These are phyloP conservation scores for Endothia cerciana DNA, from an alignment of 2,329 filamentous ascomycete genomes.

Conservation along the genomic window DNA sequence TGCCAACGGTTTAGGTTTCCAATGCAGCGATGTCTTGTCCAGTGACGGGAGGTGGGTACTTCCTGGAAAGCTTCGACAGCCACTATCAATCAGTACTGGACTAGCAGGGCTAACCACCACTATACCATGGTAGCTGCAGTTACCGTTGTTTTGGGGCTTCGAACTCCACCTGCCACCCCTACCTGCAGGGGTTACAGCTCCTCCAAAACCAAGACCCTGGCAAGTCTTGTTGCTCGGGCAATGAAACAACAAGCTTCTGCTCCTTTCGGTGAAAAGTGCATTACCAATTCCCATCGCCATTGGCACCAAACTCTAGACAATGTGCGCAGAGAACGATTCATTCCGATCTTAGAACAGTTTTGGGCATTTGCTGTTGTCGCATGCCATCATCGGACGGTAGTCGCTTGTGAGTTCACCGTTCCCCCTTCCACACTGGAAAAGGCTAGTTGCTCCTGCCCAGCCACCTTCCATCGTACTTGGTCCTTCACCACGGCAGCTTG, in stretches of 20 bases:
- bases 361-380: conserved; percentile 19
- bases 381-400: conserved; percentile 12
- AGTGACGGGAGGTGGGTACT: neutral
- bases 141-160: neutral
- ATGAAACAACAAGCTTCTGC: conserved; percentile 26
- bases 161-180: neutral
- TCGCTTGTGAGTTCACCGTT: conserved; percentile 15
- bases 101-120: neutral
- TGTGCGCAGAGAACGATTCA: conserved; percentile 4
- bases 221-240: conserved; percentile 25
- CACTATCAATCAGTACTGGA: conserved; percentile 1
- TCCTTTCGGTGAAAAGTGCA: conserved; percentile 20
- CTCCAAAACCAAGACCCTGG: neutral
- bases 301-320: neutral
- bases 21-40: neutral
- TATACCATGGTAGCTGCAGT: conserved; percentile 1
- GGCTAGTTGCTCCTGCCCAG: conserved; percentile 6
- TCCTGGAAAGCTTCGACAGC: neutral
- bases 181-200: conserved; percentile 9
- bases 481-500: neutral
- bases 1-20: neutral
- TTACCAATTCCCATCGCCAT: conserved; percentile 13
- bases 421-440: neutral
- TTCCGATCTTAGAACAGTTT: neutral
- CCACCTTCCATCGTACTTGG: neutral